These are phyloP conservation scores for Sphaerulina musiva DNA, from an alignment of 2,329 filamentous ascomycete genomes.

Conservation along the genomic window DNA sequence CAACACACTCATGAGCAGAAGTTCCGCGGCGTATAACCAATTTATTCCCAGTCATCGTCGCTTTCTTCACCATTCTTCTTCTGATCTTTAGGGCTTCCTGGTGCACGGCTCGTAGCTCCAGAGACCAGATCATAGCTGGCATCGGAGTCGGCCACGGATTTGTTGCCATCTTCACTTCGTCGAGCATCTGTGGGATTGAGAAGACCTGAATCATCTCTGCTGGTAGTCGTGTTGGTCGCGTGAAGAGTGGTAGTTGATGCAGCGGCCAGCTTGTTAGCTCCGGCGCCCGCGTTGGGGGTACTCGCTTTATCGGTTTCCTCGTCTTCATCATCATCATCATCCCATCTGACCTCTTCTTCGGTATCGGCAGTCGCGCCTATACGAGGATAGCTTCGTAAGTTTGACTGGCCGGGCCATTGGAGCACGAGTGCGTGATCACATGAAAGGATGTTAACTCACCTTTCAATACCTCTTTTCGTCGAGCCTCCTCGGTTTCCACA, in stretches of 20 bases:
- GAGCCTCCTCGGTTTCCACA: conserved; percentile 85
- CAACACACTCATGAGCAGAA: too few relatives aligned
- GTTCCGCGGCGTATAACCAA: neutral
- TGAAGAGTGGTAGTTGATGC: conserved; percentile 29
- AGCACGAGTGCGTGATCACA: neutral
- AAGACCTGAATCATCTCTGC: neutral
- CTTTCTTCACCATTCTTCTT: conserved; percentile 36
- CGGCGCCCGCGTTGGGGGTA: conserved; percentile 29
- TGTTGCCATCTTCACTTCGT: conserved; percentile 65
- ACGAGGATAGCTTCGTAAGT: conserved; percentile 17
- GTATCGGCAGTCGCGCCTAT: conserved; percentile 65
- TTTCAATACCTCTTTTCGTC: conserved; percentile 81
- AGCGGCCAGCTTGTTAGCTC: conserved; percentile 19
- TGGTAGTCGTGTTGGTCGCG: conserved; percentile 12
- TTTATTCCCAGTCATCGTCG: conserved; percentile 36
- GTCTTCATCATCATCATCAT: conserved; percentile 77
- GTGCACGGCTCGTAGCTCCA: conserved; percentile 69
- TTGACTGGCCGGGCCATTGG: neutral
- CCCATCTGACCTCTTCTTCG: conserved; percentile 62
- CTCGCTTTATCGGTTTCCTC: conserved; percentile 53
- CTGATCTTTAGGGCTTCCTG: conserved; percentile 55
- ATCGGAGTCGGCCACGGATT: conserved; percentile 86
- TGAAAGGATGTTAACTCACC: conserved; percentile 49
- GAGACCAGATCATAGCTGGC: conserved; percentile 89
- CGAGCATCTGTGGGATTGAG: conserved; percentile 36